phyloP scores from a whole-genome alignment of 2,329 filamentous ascomycete genomes.

The Venturia carpophila region DNA sequence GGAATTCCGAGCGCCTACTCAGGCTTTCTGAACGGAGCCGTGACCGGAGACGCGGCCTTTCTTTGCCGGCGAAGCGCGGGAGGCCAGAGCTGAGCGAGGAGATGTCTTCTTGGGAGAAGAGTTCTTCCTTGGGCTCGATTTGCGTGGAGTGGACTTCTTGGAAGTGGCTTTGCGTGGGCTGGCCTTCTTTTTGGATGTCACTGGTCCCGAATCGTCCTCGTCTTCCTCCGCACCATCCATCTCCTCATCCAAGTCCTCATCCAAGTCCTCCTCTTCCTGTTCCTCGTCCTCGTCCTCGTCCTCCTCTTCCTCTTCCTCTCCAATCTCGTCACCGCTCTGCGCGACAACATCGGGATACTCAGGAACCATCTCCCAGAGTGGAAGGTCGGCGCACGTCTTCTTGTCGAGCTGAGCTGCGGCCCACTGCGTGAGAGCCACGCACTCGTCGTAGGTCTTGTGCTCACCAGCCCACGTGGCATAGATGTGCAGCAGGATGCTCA shows the following conservation, averaged over 20 bases:
- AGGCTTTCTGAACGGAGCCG: slow-evolving; percentile 5
- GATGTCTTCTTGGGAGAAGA: neutral
- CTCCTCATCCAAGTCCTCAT: neutral
- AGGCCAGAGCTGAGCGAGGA: neutral
- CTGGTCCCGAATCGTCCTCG: neutral
- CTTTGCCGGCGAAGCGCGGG: neutral
- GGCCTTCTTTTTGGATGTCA: slow-evolving; percentile 2
- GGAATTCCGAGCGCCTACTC: neutral
- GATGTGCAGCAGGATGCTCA: slow-evolving; percentile 3
- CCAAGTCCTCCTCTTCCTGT: neutral
- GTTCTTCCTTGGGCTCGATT: slow-evolving; percentile 5
- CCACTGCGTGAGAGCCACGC: neutral
- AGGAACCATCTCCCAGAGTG: slow-evolving; percentile 10
- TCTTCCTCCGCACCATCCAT: neutral
- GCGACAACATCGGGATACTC: neutral
- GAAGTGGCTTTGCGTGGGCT: slow-evolving; percentile 3
- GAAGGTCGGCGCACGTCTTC: neutral
- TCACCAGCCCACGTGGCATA: neutral
- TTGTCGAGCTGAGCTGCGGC: neutral
- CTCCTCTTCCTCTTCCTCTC: neutral
- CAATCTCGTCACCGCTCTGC: neutral
- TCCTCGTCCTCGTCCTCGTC: neutral
- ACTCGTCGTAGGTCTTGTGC: slow-evolving; percentile 6
- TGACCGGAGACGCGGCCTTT: neutral
- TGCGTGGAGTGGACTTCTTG: neutral